These are phyloP conservation scores for Turnera subulata DNA, from an alignment of 345 rosid species.

Conservation along the genomic window DNA sequence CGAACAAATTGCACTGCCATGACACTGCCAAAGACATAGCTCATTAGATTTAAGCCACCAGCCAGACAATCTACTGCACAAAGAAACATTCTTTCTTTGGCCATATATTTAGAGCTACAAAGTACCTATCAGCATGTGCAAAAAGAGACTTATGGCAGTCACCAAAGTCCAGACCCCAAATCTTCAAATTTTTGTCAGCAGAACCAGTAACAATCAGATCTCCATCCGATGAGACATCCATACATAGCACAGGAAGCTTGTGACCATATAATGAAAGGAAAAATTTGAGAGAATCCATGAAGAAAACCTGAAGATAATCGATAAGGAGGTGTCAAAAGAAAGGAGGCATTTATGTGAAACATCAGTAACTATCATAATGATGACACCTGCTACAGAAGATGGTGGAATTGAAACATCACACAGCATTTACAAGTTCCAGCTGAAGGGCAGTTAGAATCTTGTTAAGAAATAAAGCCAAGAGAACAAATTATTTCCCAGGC, in stretches of 20 bases:
- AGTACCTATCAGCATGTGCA: conserved; percentile 90
- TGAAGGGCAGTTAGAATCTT: too few relatives aligned
- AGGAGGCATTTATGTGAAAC: background rate
- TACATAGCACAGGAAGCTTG: conserved; percentile 84
- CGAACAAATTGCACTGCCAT: conserved; percentile 88
- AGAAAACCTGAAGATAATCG: conserved; percentile 61
- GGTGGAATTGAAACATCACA: too few relatives aligned
- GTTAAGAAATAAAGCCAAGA: too few relatives aligned
- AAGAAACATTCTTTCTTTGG: background rate
- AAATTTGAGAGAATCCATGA: conserved; percentile 85
- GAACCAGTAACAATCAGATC: conserved; percentile 92
- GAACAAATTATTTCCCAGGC: too few relatives aligned
- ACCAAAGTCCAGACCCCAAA: conserved; percentile 99
- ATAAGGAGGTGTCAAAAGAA: conserved; percentile 1
- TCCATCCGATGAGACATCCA: conserved; percentile 98
- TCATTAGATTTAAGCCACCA: conserved; percentile 21
- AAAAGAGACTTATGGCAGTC: conserved; percentile 95
- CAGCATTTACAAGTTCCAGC: too few relatives aligned
- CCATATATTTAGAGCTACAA: background rate
- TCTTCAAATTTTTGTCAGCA: conserved; percentile 88
- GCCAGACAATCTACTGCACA: conserved; percentile 1
- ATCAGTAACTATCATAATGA: too few relatives aligned
- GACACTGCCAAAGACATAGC: conserved; percentile 55
- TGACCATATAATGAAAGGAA: conserved; percentile 86
- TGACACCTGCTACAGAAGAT: too few relatives aligned